Conservation (phyloP, 257 asterid genomes). For the Eucommia ulmoides region DNA sequence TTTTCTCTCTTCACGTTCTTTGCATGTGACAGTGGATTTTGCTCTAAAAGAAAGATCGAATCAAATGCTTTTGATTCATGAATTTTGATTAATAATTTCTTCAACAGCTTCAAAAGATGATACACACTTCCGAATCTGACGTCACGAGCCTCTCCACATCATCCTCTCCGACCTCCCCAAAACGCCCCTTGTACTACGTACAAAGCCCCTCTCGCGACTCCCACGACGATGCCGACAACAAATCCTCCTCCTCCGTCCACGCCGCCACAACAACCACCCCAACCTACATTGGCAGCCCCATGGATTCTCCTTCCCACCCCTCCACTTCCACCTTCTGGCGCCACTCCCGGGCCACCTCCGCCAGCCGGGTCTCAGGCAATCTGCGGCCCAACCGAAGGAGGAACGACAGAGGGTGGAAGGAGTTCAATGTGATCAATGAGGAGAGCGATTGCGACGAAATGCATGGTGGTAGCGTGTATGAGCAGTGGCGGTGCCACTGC, state of each 20-base stretch:
- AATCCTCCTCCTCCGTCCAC: slow-evolving; percentile 9
- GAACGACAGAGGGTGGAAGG: slow-evolving; percentile 25
- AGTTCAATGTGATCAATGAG: slow-evolving; percentile 36
- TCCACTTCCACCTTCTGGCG: slow-evolving; percentile 16
- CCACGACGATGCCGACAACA: slow-evolving; percentile 35
- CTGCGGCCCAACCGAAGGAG: slow-evolving; percentile 21
- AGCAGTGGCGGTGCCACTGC: slow-evolving; percentile 12
- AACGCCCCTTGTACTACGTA: slow-evolving; percentile 31
- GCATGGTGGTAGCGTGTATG: too few relatives aligned
- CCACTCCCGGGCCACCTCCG: slow-evolving; percentile 32
- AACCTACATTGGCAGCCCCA: slow-evolving; percentile 24
- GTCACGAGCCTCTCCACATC: slow-evolving; percentile 28
- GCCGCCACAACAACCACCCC: slow-evolving; percentile 15
- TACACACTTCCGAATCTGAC: slow-evolving; percentile 38
- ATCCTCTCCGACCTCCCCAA: slow-evolving; percentile 28
- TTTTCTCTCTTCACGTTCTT: too few relatives aligned
- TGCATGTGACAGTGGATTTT: too few relatives aligned
- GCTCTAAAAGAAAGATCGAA: too few relatives aligned
- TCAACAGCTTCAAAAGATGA: too few relatives aligned
- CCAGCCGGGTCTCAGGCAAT: slow-evolving; percentile 44
- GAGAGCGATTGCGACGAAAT: slow-evolving; percentile 19
- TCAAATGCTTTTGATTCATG: too few relatives aligned
- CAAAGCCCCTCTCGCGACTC: slow-evolving; percentile 64
- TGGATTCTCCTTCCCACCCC: slow-evolving; percentile 31
- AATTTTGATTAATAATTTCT: too few relatives aligned